Base-by-base conservation (phyloP, 441 rosid species). In the Biscutella laevigata region DNA sequence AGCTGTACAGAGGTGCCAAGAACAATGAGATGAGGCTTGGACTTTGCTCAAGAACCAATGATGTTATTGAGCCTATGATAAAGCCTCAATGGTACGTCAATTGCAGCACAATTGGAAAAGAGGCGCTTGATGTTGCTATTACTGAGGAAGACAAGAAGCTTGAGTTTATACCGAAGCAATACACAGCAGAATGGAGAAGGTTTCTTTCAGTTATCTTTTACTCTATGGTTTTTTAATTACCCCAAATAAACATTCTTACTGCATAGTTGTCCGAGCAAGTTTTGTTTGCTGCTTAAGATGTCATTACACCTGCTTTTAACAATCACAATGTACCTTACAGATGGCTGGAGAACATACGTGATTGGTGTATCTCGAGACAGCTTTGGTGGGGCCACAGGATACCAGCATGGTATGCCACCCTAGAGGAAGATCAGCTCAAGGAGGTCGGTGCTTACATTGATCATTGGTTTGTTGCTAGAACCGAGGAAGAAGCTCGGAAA, bases 321-420 rank as follows among this genome's bases (percentile, higher is more conserved):
- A 57, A 44, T 44, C 19, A 22, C 43, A 28, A n/a, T n/a, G n/a
- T n/a, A 70, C 38, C 38, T 53, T 35, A 14, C 82, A 85, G 98
- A 67, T 91, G 98, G 98, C 94, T 88, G 58, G 96, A 91, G 73
- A 84, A 82, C 66, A 88, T 92, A 44, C 90, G 84, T 45, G 98
- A 91, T 73, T 88, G 98, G 98, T 91, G 96, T 69, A 66, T 91
- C 62, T 85, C 91, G 38, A 82, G 96, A 81, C 96, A 91, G 69
- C 94, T 91, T 27, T 91, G 96, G 98, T 88, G 96, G 96, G 98
- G 95, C 42, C 98, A 91, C 51, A 81, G 80, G 9, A 71, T 91
- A 51, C 98, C 95, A 42, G 98, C 96, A 22, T 91, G 94, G 96
- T 91, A 88, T 74, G 80, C 77, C 36, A 75, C 79, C 0, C 65